Evolutionary conservation across 2,329 filamentous ascomycete species (phyloP), one percentile per base, ranked within the genome.

Genomic region (Bisporella sp.): DNA sequence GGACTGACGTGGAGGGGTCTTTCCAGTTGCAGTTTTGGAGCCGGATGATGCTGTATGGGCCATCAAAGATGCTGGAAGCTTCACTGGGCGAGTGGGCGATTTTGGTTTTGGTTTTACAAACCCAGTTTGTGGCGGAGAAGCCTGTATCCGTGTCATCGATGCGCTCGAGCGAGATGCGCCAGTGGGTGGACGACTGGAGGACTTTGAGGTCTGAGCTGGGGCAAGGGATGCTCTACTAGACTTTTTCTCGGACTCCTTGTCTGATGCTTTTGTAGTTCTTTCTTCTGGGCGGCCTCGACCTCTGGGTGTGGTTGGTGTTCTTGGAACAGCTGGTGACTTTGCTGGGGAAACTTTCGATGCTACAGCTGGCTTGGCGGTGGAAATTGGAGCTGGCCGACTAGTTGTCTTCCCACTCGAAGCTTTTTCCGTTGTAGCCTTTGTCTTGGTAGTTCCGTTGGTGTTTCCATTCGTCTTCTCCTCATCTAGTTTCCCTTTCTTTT

Each of bases 31-130:
- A 46, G 76, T 72, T 66, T 84, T 88, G 11, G 81, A 83, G 12
- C 78, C 79, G 1, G 81, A 89, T 1, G 86, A 76, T 29, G 85
- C 79, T 4, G 86, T 90, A 32, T 83, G 85, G 5, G 84, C 82
- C 29, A 76, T 85, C 31, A 89, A 71, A 51, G 84, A 82, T 7
- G 84, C 72, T 6, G 85, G 82, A 1, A 89, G 71, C 50, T 78
- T 79, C 47, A 82, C 72, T 7, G 85, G 84, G 49, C 81, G 79
- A 2, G 86, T 89, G 2, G 83, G 83, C 8, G 85, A 88, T 66
- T 81, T 83, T 40, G 75, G 69, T 63, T 81, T 84, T 6, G 80
- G 78, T 61, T 82, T 84, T 31, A 73, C 69, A 53, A 77, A 76
- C 45, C 61, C 62, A 41, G 57, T 57, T 41, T 62, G 61, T 35